Evolutionary conservation across 106 monocot species (phyloP), one percentile per base, ranked within the genome.

Genomic region (Narthecium ossifragum): DNA sequence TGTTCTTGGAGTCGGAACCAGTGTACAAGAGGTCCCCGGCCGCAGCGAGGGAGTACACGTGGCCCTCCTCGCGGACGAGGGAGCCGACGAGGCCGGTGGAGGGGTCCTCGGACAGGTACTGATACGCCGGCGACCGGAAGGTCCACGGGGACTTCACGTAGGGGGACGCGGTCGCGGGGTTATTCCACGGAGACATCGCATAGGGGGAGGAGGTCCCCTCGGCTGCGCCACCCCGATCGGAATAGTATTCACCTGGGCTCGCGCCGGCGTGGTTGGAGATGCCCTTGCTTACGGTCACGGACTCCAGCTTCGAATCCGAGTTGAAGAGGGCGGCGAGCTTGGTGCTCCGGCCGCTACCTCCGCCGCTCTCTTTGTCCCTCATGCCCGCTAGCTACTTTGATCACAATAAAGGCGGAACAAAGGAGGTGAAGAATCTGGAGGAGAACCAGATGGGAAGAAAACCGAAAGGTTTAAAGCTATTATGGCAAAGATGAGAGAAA

Each of bases 1-100:
- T 73, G 63, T 82, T 88, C 66, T 63, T 79, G 38, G 74, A 69
- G 30, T 83, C 79, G n/a, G 88, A 83, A 3, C 88, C 88, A 14
- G 88, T 88, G 67, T 83, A 88, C 50, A 88, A 73, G 18, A 88
- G 62, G 28, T 83, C 79, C 27, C 79, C 88, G 34, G 69, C 41
- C 29, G 83, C 65, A 39, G 87, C 87, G 7, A 88, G 75, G 27
- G 87, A 88, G 72, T 83, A 88, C 26, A 88, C 76, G 41, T 88
- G 87, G 17, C 87, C 87, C 43, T 79, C 82, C 48, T 88, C 79
- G 23, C 82, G 69, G 14, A 82, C 75, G 32, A 88, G 72, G 15
- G 87, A 88, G 17, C 75, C 75, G 13, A 88, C 25, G 21, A 88
- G 68, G 32, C 74, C 73, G 39, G 75, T 57, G 22, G 38, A 2